Evolutionary conservation across 441 rosid genomes (phyloP).

Genomic region (Pelargonium citronellum): DNA sequence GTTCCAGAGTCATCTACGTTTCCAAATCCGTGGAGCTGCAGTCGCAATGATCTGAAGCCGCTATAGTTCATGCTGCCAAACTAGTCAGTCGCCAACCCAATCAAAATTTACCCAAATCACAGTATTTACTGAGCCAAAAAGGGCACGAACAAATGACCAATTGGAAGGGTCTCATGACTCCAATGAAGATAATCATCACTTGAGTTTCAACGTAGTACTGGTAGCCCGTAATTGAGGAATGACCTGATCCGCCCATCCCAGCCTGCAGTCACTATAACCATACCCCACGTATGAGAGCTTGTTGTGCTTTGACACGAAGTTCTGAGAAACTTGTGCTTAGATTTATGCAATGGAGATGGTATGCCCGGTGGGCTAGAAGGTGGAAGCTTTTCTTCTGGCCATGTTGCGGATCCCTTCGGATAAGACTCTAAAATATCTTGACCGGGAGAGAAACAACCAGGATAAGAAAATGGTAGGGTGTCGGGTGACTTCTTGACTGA

Average conservation of each 20-base stretch:
- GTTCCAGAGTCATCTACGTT: not conserved
- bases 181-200: not conserved
- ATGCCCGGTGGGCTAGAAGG: constrained; percentile 32
- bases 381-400: constrained; percentile 95
- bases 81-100: constrained; percentile 10
- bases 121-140: constrained; percentile 14
- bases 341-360: constrained; percentile 45
- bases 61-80: constrained; percentile 13
- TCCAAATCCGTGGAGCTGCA: constrained; percentile 20
- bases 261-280: constrained; percentile 89
- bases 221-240: constrained; percentile 85
- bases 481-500: constrained; percentile 25
- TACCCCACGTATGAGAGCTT: constrained; percentile 71
- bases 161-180: not conserved
- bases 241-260: constrained; percentile 88
- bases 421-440: constrained; percentile 59
- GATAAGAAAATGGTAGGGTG: constrained; percentile 29
- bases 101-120: constrained; percentile 9
- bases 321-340: constrained; percentile 55
- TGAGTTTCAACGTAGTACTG: constrained; percentile 28
- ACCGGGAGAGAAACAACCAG: constrained; percentile 44
- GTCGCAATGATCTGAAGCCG: constrained; percentile 14
- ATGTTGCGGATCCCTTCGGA: constrained; percentile 83
- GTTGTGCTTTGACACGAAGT: constrained; percentile 60
- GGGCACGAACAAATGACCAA: constrained; percentile 18